phyloP scores from a whole-genome alignment of 306 rosid genomes.

The Dryas alaskensis region DNA sequence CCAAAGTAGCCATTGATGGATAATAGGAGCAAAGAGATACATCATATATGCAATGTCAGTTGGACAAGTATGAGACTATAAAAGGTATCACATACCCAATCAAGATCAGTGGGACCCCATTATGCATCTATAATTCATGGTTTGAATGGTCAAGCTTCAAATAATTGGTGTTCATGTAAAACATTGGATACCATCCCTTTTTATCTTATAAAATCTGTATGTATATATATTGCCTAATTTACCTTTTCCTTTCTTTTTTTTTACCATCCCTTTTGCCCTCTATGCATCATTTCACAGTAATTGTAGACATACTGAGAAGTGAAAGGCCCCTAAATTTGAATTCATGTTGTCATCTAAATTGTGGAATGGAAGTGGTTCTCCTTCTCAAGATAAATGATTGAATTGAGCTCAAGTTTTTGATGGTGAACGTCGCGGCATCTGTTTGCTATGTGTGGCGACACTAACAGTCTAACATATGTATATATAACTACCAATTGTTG shows the following conservation, averaged over 20 bases:
- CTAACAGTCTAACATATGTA: too few species aligned
- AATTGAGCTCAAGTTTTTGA: too few species aligned
- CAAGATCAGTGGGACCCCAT: slow-evolving; percentile 39
- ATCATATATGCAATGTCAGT: slow-evolving; percentile 26
- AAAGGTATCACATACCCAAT: slow-evolving; percentile 7
- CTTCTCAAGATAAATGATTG: not conserved
- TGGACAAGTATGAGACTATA: slow-evolving; percentile 27
- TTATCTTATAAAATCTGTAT: not conserved
- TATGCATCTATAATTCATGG: slow-evolving; percentile 27
- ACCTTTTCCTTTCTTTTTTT: not conserved
- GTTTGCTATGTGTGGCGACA: too few species aligned
- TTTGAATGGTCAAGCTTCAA: slow-evolving; percentile 92
- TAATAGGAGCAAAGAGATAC: slow-evolving; percentile 7
- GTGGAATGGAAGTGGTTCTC: not conserved
- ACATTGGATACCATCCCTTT: slow-evolving; percentile 58
- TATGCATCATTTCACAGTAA: not conserved
- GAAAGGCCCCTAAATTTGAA: not conserved
- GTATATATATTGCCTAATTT: not conserved
- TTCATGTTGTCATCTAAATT: not conserved
- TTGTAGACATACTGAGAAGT: not conserved
- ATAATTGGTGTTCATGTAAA: slow-evolving; percentile 53
- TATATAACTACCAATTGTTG: too few species aligned
- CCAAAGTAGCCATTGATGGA: slow-evolving; percentile 42
- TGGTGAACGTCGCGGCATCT: too few species aligned
- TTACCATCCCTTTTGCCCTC: not conserved